Conservation (phyloP, 805 yeast genomes). For the Candida palmyrensis region DNA sequence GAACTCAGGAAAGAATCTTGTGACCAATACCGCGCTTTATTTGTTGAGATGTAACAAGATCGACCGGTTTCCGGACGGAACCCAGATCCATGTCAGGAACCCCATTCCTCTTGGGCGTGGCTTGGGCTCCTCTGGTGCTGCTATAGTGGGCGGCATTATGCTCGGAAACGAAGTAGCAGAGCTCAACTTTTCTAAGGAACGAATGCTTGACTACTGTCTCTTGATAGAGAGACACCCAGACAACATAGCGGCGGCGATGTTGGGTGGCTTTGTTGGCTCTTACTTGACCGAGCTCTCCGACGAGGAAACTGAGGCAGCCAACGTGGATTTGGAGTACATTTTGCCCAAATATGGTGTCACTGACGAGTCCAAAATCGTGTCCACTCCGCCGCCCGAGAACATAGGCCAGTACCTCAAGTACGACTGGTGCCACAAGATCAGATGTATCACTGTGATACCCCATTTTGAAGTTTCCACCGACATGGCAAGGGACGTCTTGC, state of each 20-base stretch:
- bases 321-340: constrained; percentile 80
- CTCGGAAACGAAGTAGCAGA: constrained; percentile 82
- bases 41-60: constrained; percentile 81
- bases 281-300: constrained; percentile 76
- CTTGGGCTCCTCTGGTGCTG: constrained; percentile 95
- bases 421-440: constrained; percentile 74
- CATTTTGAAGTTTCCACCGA: constrained; percentile 94
- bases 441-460: constrained; percentile 89
- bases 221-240: constrained; percentile 99
- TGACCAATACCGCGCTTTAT: constrained; percentile 90
- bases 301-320: constrained; percentile 67
- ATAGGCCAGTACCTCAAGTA: constrained; percentile 89
- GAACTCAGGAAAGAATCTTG: constrained; percentile 70
- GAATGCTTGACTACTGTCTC: constrained; percentile 90
- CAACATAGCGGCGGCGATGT: constrained; percentile 97
- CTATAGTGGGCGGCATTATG: constrained; percentile 94
- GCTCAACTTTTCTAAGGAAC: constrained; percentile 64
- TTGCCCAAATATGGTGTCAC: constrained; percentile 67
- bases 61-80: constrained; percentile 75
- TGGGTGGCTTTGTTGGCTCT: constrained; percentile 98
- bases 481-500: constrained; percentile 83
- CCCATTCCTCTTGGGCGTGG: constrained; percentile 98
- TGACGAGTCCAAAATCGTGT: constrained; percentile 48
- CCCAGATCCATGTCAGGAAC: constrained; percentile 72
- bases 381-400: constrained; percentile 61